Base-by-base conservation (phyloP, 257 asterid genomes). In the Solanum virginianum region DNA sequence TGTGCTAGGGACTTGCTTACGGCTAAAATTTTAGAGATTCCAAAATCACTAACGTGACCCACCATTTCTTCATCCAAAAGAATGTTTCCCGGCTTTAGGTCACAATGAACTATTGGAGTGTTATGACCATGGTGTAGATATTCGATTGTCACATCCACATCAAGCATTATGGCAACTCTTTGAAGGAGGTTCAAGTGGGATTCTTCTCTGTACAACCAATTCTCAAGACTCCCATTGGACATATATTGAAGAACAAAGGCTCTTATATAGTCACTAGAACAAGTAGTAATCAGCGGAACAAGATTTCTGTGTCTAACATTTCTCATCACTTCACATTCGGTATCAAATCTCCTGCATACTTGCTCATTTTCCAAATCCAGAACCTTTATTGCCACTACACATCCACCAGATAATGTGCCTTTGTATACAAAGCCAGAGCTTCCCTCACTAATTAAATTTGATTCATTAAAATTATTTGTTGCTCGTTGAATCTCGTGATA, bases 31-130 rank as follows among this genome's bases (percentile, higher is more conserved):
- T 88, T 29, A 29, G 92, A 74, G 62, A 90, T 90, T 8, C 92
- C 92, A 22, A 90, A 90, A 83, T 87, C 81, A 85, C 86, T 88
- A 86, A 69, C 53, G 18, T 39, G 79, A 13, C 20, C 20, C 71
- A 26, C 20, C 71, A 65, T 81, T 8, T 88, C 92, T n/a, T 56
- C 79, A 80, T 90, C 92, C 17, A 88, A 83, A 6, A 90, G 86
- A 65, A 88, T 85, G 49, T 86, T 88, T 18, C 69, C 82, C 2
- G 90, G 92, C 84, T 88, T 90, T 6, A 90, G 75, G 79, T 90
- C 90, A 6, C 92, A 90, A 72, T 88, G 92, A 24, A 90, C 89
- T 5, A 90, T 82, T 0, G 90, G 90, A 22, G 68, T 10, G 17
- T 24, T 22, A 57, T 84, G 32, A 5, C 88, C 86, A 77, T 84